phyloP scores from a whole-genome alignment of 805 yeast genomes.

The Ogataea thermomethanolica region DNA sequence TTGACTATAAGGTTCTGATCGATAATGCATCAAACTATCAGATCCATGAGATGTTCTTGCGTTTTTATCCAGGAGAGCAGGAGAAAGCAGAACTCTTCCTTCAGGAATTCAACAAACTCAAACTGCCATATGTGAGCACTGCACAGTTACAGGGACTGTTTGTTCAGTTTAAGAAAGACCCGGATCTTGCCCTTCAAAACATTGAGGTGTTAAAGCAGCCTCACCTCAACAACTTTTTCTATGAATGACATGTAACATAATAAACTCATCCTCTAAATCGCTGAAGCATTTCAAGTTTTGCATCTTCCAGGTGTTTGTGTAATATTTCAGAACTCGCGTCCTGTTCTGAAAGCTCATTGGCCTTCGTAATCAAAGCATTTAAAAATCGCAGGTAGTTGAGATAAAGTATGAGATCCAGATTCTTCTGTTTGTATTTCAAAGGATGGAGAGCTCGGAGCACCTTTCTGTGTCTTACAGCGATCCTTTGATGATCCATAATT shows the following conservation, averaged over 20 bases:
- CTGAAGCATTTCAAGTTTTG: constrained; percentile 24
- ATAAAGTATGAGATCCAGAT: constrained; percentile 36
- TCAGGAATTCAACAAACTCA: constrained; percentile 43
- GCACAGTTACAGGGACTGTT: constrained; percentile 95
- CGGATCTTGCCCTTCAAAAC: constrained; percentile 70
- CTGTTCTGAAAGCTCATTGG: constrained; percentile 35
- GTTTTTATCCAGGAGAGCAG: constrained; percentile 71
- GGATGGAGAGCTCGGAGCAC: constrained; percentile 8
- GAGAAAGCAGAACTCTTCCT: constrained; percentile 52
- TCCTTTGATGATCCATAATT: constrained; percentile 15
- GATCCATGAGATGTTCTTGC: constrained; percentile 75
- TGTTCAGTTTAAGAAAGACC: constrained; percentile 84
- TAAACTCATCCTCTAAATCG: constrained; percentile 23
- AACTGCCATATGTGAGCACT: constrained; percentile 64
- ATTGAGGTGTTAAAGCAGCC: constrained; percentile 44
- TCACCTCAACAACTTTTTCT: constrained; percentile 31
- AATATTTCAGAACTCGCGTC: constrained; percentile 43
- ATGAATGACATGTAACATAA: constrained; percentile 21
- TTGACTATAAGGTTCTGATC: constrained; percentile 77
- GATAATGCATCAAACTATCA: constrained; percentile 87
- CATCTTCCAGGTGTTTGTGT: constrained; percentile 38
- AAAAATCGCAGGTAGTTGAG: constrained; percentile 47
- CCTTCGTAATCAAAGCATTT: constrained; percentile 38
- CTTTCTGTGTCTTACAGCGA: constrained; percentile 14
- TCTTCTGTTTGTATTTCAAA: constrained; percentile 18